phyloP scores from a whole-genome alignment of 2,329 filamentous ascomycete species.

The Seiridium unicorne region DNA sequence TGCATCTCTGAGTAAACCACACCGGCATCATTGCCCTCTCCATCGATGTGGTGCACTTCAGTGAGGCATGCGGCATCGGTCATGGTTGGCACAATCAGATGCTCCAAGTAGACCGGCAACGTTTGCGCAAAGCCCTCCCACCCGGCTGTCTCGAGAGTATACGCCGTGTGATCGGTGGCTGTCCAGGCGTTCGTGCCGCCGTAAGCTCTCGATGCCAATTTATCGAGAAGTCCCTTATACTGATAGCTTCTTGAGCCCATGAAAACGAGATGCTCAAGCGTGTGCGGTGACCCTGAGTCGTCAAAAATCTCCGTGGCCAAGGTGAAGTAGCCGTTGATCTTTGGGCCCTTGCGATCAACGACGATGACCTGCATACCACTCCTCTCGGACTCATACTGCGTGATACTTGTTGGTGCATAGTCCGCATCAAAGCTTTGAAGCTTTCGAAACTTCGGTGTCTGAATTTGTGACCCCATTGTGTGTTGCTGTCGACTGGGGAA shows the following conservation, averaged over 20 bases:
- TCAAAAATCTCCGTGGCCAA: slow-evolving; percentile 97
- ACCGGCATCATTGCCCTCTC: slow-evolving; percentile 89
- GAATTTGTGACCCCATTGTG: slow-evolving; percentile 54
- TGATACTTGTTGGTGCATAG: slow-evolving; percentile 84
- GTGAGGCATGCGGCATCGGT: slow-evolving; percentile 93
- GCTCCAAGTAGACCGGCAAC: slow-evolving; percentile 90
- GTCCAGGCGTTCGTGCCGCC: slow-evolving; percentile 97
- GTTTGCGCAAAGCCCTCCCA: slow-evolving; percentile 98
- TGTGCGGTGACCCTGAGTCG: slow-evolving; percentile 89
- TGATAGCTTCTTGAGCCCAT: slow-evolving; percentile 92
- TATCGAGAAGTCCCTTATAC: slow-evolving; percentile 94
- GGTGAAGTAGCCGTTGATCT: slow-evolving; percentile 91
- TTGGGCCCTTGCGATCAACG: slow-evolving; percentile 90
- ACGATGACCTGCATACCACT: slow-evolving; percentile 95
- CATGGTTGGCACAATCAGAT: slow-evolving; percentile 85
- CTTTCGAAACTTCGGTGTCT: slow-evolving; percentile 67
- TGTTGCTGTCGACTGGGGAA: not conserved
- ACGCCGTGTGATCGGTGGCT: slow-evolving; percentile 92
- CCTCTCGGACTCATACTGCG: slow-evolving; percentile 91
- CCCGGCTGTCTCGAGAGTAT: slow-evolving; percentile 90
- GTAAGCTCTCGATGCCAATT: slow-evolving; percentile 89
- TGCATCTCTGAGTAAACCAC: slow-evolving; percentile 99
- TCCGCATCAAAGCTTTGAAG: slow-evolving; percentile 85
- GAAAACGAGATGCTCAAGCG: slow-evolving; percentile 78
- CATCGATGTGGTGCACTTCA: slow-evolving; percentile 94